Evolutionary conservation across 768 basidiomycete species (phyloP).

Genomic region (Russula griseocarnosa): DNA sequence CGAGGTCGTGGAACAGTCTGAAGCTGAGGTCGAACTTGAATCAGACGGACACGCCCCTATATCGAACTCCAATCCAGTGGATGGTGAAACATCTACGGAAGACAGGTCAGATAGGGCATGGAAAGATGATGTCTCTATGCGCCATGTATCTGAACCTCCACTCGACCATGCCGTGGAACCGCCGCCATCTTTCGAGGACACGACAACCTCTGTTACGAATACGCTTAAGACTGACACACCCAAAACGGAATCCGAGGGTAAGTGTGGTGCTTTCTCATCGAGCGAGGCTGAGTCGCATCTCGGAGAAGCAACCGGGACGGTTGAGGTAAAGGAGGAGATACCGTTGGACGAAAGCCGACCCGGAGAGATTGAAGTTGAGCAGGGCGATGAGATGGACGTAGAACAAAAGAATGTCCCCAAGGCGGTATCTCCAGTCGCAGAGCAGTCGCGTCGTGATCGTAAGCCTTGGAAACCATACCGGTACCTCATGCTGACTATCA

Average conservation of each 20-base stretch:
- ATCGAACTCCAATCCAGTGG: slow-evolving; percentile 2
- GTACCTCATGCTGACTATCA: slow-evolving; percentile 3
- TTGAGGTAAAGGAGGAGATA: slow-evolving; percentile 7
- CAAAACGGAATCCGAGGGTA: slow-evolving; percentile 1
- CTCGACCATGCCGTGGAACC: neutral
- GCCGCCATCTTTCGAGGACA: neutral
- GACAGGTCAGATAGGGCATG: neutral
- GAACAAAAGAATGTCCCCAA: slow-evolving; percentile 11
- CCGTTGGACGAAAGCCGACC: neutral
- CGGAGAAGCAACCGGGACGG: slow-evolving; percentile 1
- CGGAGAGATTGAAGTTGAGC: neutral
- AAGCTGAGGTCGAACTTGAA: slow-evolving; percentile 5
- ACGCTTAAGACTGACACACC: neutral
- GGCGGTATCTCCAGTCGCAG: slow-evolving; percentile 13
- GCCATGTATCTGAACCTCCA: slow-evolving; percentile 9
- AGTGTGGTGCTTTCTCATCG: neutral
- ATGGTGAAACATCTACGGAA: slow-evolving; percentile 3
- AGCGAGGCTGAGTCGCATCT: neutral
- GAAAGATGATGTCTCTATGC: slow-evolving; percentile 7
- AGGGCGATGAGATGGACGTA: slow-evolving; percentile 10
- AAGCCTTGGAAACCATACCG: slow-evolving; percentile 8
- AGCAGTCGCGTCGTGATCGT: slow-evolving; percentile 25
- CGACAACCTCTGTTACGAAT: neutral
- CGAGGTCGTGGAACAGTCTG: slow-evolving; percentile 8
- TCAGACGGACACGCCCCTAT: neutral